Evolutionary conservation across 2,329 filamentous ascomycete species (phyloP), one percentile per base, ranked within the genome.

Genomic region (Parastagonospora nodorum): DNA sequence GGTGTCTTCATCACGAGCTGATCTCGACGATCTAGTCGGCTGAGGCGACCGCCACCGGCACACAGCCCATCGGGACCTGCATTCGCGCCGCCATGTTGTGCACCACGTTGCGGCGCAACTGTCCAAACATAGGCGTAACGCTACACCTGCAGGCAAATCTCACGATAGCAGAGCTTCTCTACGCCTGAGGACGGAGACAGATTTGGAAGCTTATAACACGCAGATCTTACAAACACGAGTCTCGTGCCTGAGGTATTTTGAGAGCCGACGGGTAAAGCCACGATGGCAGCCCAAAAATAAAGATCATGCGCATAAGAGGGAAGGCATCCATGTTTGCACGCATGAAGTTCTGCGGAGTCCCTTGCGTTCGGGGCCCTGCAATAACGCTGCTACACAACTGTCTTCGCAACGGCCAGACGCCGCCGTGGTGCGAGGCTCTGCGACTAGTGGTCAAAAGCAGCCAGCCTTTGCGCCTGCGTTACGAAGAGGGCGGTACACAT

Each of bases 71-170:
- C 31, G 44, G 29, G 55, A 37, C 42, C 41, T 54, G 48, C 40
- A 52, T 45, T 48, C 38, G 47, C 50, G 46, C 52, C 31, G 46
- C 42, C n/a, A 39, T 19, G 38, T 45, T 31, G 55, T 37, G 36
- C 30, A 35, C 50, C 56, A 57, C 50, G 52, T 41, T 59, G 62
- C 60, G 59, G 62, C 60, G 48, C 57, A 55, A 56, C 43, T 46
- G 33, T 48, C 45, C 42, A 43, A 35, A 40, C 16, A 48, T 24
- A 24, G 19, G 19, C 19, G n/a, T 43, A 42, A 42, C 32, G 48
- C 43, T 33, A 40, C 53, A 36, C 48, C 47, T 49, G 58, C 58
- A 55, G 55, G 39, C 31, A 42, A 37, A n/a, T 5, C 30, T n/a
- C 8, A 24, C 28, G 28, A 37, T 33, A 16, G 24, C 33, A 27